Percentiles rank a stretch among this genome's conserved stretches.
Evolutionary conservation across 2,329 filamentous ascomycete genomes (phyloP).

Genomic region (Didymellaceae sp.): DNA sequence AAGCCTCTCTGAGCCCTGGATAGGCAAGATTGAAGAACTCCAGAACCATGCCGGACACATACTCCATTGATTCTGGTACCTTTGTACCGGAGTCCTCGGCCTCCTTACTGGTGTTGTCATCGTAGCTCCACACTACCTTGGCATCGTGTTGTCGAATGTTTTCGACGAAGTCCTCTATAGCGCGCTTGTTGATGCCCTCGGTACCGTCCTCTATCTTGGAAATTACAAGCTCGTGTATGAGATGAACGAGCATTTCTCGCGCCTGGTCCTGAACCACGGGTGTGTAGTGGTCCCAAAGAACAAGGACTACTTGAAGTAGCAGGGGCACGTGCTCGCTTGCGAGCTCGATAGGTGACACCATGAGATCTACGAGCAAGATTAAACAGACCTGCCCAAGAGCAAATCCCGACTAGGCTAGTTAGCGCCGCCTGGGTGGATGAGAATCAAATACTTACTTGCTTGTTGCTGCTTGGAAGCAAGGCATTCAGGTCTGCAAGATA

Average conservation of each 20-base stretch:
- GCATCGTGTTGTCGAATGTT: conserved; percentile 82
- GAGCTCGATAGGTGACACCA: conserved; percentile 89
- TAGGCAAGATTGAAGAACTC: conserved; percentile 84
- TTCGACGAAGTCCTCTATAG: conserved; percentile 88
- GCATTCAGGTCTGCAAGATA: conserved; percentile 73
- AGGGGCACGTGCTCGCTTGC: conserved; percentile 80
- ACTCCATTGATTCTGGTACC: conserved; percentile 86
- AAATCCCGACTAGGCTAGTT: conserved; percentile 68
- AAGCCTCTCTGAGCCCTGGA: conserved; percentile 86
- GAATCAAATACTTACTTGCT: conserved; percentile 29
- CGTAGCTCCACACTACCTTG: conserved; percentile 90
- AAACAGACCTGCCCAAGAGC: conserved; percentile 92
- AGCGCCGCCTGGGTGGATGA: conserved; percentile 14
- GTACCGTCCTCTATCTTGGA: conserved; percentile 73
- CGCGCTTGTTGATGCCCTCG: conserved; percentile 70
- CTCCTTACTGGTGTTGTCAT: conserved; percentile 81
- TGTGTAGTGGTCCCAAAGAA: conserved; percentile 97
- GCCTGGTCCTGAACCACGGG: conserved; percentile 95
- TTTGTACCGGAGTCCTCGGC: conserved; percentile 74
- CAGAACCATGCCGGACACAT: conserved; percentile 81
- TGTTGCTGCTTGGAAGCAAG: conserved; percentile 40
- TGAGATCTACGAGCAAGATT: conserved; percentile 92
- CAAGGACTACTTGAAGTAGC: conserved; percentile 86
- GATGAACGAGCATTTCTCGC: conserved; percentile 94
- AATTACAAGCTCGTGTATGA: conserved; percentile 95